These are phyloP conservation scores for Amorphotheca resinae DNA, from an alignment of 495 filamentous ascomycete species.

Conservation along the genomic window DNA sequence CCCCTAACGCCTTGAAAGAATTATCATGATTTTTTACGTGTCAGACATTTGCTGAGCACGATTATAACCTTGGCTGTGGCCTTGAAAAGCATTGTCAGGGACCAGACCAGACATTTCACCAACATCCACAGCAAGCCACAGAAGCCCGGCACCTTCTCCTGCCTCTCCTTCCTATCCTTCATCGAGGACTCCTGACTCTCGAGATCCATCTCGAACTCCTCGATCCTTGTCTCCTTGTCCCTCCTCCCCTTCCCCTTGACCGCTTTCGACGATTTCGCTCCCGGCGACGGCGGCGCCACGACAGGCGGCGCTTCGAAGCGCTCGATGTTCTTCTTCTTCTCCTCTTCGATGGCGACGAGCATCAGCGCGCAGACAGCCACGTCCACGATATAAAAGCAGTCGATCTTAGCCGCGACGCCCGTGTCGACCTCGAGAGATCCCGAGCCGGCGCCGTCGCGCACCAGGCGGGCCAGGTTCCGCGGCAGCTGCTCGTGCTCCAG, in stretches of 20 bases:
- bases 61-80: conserved; percentile 13
- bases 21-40: conserved; percentile 5
- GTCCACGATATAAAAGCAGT: conserved; percentile 64
- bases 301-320: conserved; percentile 40
- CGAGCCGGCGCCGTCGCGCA: conserved; percentile 37
- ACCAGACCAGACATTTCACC: conserved; percentile 20
- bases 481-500: conserved; percentile 51
- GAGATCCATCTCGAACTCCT: conserved; percentile 43
- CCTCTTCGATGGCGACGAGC: conserved; percentile 54
- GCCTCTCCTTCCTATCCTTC: conserved; percentile 17
- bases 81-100: conserved; percentile 11
- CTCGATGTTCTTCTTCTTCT: conserved; percentile 33
- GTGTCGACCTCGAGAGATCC: conserved; percentile 43
- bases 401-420: conserved; percentile 33
- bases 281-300: conserved; percentile 6
- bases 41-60: conserved; percentile 11
- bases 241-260: conserved; percentile 19
- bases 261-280: not conserved
- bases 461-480: conserved; percentile 34
- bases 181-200: conserved; percentile 39
- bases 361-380: conserved; percentile 56
- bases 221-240: conserved; percentile 29
- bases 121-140: conserved; percentile 23
- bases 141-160: conserved; percentile 19
- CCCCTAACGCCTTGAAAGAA: not conserved